Percentiles rank a stretch among this genome's conserved stretches.
These are phyloP conservation scores for Annulohypoxylon stygium DNA, from an alignment of 495 filamentous ascomycete genomes.

Conservation along the genomic window DNA sequence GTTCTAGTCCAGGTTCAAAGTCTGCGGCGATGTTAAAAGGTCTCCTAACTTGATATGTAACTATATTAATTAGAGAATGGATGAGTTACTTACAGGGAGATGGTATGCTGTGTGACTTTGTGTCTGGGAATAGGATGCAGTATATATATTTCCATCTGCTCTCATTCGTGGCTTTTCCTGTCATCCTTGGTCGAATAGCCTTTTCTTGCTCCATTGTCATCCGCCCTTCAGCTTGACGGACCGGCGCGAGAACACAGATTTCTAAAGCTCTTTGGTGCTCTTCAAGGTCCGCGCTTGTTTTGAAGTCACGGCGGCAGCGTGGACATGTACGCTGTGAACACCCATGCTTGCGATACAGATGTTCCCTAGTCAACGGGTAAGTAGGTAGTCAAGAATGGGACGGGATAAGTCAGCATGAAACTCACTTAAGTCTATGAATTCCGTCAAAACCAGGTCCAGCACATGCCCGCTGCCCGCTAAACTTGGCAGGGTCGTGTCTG, in stretches of 20 bases:
- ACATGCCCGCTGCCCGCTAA: too few species aligned
- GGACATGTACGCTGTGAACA: not conserved
- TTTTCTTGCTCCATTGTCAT: not conserved
- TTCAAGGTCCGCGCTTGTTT: not conserved
- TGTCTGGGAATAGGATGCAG: not conserved
- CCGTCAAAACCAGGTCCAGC: too few species aligned
- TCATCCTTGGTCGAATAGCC: not conserved
- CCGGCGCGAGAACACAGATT: not conserved
- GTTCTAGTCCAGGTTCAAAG: not conserved
- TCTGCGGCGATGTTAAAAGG: not conserved
- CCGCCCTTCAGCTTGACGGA: not conserved
- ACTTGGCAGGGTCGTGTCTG: too few species aligned
- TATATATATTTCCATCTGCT: not conserved
- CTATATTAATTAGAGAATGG: not conserved
- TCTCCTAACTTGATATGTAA: not conserved
- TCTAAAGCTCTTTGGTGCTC: not conserved
- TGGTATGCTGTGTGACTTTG: not conserved
- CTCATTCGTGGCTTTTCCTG: not conserved
- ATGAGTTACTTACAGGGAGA: not conserved
- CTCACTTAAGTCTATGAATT: too few species aligned
- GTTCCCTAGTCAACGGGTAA: not conserved
- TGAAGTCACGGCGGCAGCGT: not conserved
- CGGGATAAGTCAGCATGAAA: too few species aligned
- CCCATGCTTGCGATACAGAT: not conserved
- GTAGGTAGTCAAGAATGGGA: too few species aligned